These are phyloP conservation scores for Fusarium chlamydosporum DNA, from an alignment of 2,329 filamentous ascomycete species.

Conservation along the genomic window DNA sequence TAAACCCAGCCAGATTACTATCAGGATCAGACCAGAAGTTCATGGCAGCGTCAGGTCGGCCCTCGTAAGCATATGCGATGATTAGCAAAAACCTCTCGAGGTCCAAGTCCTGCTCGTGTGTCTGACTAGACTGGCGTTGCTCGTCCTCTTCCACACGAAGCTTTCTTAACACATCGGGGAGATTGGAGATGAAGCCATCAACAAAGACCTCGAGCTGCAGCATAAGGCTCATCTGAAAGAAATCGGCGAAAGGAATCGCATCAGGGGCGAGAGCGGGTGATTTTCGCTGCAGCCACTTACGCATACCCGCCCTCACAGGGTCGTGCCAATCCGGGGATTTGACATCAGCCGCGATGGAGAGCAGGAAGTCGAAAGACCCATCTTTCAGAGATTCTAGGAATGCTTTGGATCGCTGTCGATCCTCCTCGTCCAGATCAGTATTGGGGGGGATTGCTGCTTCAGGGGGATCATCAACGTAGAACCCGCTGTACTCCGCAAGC, in stretches of 20 bases:
- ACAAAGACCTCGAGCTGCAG: slow-evolving; percentile 87
- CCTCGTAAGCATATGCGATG: slow-evolving; percentile 91
- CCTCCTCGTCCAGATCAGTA: slow-evolving; percentile 77
- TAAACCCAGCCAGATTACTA: slow-evolving; percentile 92
- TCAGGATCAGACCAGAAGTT: slow-evolving; percentile 95
- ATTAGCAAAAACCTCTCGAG: slow-evolving; percentile 93
- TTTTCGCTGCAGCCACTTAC: slow-evolving; percentile 86
- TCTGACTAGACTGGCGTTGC: slow-evolving; percentile 77
- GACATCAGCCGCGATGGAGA: slow-evolving; percentile 86
- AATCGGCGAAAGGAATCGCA: slow-evolving; percentile 75
- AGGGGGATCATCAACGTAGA: slow-evolving; percentile 82
- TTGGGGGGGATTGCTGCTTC: slow-evolving; percentile 68
- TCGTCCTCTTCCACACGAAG: slow-evolving; percentile 92
- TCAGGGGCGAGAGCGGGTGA: slow-evolving; percentile 78
- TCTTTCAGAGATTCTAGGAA: slow-evolving; percentile 86
- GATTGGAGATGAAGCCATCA: slow-evolving; percentile 93
- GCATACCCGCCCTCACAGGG: slow-evolving; percentile 84
- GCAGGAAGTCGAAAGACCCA: slow-evolving; percentile 91
- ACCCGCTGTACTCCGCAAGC: slow-evolving; percentile 93
- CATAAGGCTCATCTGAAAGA: slow-evolving; percentile 81
- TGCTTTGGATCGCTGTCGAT: slow-evolving; percentile 76
- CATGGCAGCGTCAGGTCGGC: slow-evolving; percentile 84
- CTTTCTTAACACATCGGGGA: slow-evolving; percentile 90
- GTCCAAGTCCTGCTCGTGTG: slow-evolving; percentile 77
- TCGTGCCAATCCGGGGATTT: slow-evolving; percentile 89